These are phyloP conservation scores for Penicillium turbatum DNA, from an alignment of 495 filamentous ascomycete species.

Conservation along the genomic window DNA sequence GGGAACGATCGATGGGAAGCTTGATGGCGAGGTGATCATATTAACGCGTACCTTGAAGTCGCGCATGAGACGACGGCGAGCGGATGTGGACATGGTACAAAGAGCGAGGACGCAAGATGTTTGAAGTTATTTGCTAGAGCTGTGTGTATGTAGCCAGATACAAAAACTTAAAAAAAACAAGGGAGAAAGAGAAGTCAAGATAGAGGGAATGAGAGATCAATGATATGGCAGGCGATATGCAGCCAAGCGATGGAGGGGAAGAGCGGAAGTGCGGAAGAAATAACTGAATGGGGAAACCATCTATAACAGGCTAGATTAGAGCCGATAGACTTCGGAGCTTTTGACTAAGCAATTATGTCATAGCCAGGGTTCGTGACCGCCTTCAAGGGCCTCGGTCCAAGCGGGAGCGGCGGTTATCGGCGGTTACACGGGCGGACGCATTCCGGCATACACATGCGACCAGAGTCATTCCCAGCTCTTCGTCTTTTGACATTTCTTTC, in stretches of 20 bases:
- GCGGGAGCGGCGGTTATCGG: conserved; percentile 29
- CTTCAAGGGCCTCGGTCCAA: conserved; percentile 28
- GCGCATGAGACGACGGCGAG: conserved; percentile 91
- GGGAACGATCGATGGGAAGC: neutral
- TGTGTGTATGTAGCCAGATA: conserved; percentile 5
- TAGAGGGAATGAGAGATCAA: conserved; percentile 9
- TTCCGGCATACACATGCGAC: neutral
- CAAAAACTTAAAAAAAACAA: too few species aligned
- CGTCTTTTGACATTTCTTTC: neutral
- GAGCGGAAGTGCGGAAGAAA: conserved; percentile 20
- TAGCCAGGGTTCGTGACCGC: conserved; percentile 9
- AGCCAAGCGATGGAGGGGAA: conserved; percentile 11
- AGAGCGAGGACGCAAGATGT: conserved; percentile 2
- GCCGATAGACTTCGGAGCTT: neutral
- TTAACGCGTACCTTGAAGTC: conserved; percentile 85
- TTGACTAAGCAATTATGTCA: conserved; percentile 15
- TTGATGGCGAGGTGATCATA: neutral
- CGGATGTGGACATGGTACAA: conserved; percentile 79
- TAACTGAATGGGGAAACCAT: conserved; percentile 21
- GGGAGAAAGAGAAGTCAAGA: neutral
- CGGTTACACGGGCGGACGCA: conserved; percentile 18
- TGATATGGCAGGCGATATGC: conserved; percentile 6
- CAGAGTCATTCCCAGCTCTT: conserved; percentile 2
- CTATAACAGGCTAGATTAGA: neutral
- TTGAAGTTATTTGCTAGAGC: neutral